These are phyloP conservation scores for Mycosphaerelloides madeirae DNA, from an alignment of 2,329 filamentous ascomycete genomes.

Conservation along the genomic window DNA sequence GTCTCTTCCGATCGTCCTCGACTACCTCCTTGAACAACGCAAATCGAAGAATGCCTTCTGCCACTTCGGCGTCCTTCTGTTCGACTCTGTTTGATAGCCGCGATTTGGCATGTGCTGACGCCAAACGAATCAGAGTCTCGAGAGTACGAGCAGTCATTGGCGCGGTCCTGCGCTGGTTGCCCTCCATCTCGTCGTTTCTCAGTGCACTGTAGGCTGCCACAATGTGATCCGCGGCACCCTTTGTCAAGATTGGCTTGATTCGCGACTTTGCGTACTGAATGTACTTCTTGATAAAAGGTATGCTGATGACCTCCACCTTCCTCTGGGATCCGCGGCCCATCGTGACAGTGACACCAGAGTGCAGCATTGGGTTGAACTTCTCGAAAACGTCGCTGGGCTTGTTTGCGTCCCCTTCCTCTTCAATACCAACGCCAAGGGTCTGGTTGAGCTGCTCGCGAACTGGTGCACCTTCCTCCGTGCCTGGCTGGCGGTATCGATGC, in stretches of 20 bases:
- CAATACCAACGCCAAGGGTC: slow-evolving; percentile 78
- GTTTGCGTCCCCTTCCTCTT: slow-evolving; percentile 65
- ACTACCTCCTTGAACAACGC: slow-evolving; percentile 96
- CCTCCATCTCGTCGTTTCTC: slow-evolving; percentile 91
- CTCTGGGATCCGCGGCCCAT: slow-evolving; percentile 68
- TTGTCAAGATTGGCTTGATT: slow-evolving; percentile 83
- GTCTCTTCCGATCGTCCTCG: slow-evolving; percentile 70
- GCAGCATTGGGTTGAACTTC: slow-evolving; percentile 93
- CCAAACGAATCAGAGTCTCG: slow-evolving; percentile 95
- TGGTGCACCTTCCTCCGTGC: slow-evolving; percentile 88
- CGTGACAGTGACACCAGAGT: slow-evolving; percentile 78
- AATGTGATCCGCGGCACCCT: slow-evolving; percentile 88
- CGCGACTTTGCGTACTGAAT: slow-evolving; percentile 95
- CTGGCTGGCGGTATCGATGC: slow-evolving; percentile 90
- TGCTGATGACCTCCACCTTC: slow-evolving; percentile 83
- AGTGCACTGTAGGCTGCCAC: slow-evolving; percentile 85
- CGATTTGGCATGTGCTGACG: slow-evolving; percentile 91
- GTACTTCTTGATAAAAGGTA: slow-evolving; percentile 99
- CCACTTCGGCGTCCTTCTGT: slow-evolving; percentile 79
- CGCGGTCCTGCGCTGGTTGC: slow-evolving; percentile 86
- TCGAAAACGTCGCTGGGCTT: slow-evolving; percentile 84
- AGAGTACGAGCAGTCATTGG: slow-evolving; percentile 96
- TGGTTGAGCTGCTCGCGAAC: slow-evolving; percentile 84
- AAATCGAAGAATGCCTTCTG: slow-evolving; percentile 85
- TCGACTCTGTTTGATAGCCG: slow-evolving; percentile 84